Evolutionary conservation across 78 protist species (phyloP), one percentile per base, ranked within the genome.

Genomic region (Chrysochromulina tobinii): DNA sequence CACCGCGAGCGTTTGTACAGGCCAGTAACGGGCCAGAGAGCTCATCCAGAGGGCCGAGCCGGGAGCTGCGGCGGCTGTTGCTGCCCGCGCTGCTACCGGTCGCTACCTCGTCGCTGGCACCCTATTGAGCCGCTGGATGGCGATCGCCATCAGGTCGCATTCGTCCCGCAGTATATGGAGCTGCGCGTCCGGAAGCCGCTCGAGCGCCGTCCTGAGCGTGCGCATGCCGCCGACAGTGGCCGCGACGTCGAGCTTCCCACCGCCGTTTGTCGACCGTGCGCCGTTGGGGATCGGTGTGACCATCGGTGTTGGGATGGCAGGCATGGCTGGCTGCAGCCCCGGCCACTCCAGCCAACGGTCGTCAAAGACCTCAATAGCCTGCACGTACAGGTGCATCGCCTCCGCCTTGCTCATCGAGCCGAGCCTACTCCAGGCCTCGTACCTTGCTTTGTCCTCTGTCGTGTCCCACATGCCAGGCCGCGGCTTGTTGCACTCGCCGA

Each of bases 301-400:
- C 20, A 21, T 5, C 21, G 23, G n/a, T 11, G 14, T 15, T 61
- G 68, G 7, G 23, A 11, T 6, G 68, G 5, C 21, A 0, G 25
- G 23, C 68, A 61, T 59, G 8, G 64, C 14, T 9, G 27, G 11
- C 79, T 12, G 38, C 54, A 69, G 18, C 23, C 79, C 79, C 20
- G 8, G 25, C 79, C 79, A 69, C 14, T 3, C 0, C 20, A 69
- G 11, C 79, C 79, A 69, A 3, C 38, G 25, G 2, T 69, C 38
- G 53, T 25, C 12, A 14, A 69, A 69, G 54, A 69, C 38, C 53
- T 69, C 79, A 53, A 69, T 4, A 18, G 79, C 79, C 79, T 69
- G 79, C 79, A 69, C 79, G 79, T 69, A 69, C 79, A 69, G 79
- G 79, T 69, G 79, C 79, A 69, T 69, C 54, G 79, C 79, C 79